Evolutionary conservation across 495 filamentous ascomycete species (phyloP).

Genomic region (Trichoderma erinaceum): DNA sequence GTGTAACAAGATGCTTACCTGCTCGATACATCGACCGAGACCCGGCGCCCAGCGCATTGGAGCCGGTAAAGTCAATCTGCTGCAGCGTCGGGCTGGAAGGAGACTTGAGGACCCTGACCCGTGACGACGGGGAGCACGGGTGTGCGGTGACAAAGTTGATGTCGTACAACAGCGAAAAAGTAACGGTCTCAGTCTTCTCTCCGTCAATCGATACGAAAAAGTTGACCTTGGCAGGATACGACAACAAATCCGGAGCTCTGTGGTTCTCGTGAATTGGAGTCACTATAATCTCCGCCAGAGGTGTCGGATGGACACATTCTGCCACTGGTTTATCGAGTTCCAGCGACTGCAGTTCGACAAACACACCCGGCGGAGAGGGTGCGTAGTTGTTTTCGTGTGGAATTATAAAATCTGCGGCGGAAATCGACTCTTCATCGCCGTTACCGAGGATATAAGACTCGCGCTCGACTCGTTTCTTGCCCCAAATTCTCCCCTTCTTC

Average conservation of each 20-base stretch:
- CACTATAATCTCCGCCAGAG: constrained; percentile 29
- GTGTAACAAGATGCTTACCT: neutral
- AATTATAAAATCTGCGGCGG: constrained; percentile 53
- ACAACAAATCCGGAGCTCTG: constrained; percentile 32
- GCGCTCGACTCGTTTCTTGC: constrained; percentile 40
- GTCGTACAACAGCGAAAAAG: constrained; percentile 51
- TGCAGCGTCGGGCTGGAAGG: constrained; percentile 46
- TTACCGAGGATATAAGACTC: constrained; percentile 50
- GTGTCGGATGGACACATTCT: constrained; percentile 32
- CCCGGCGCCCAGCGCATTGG: neutral
- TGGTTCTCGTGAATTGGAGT: constrained; percentile 30
- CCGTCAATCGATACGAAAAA: constrained; percentile 44
- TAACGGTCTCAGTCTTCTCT: constrained; percentile 32
- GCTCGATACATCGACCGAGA: constrained; percentile 15
- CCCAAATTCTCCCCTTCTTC: constrained; percentile 44
- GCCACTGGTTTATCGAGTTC: constrained; percentile 29
- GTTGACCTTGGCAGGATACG: constrained; percentile 45
- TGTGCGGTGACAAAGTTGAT: constrained; percentile 61
- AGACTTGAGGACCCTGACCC: constrained; percentile 42
- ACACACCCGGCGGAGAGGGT: constrained; percentile 33
- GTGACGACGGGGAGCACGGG: constrained; percentile 54
- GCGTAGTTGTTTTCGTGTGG: constrained; percentile 46
- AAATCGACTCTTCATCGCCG: constrained; percentile 38
- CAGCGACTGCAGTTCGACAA: constrained; percentile 40
- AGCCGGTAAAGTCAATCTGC: constrained; percentile 42